Conservation (phyloP, 306 rosid species). For the Quercus bicolor region DNA sequence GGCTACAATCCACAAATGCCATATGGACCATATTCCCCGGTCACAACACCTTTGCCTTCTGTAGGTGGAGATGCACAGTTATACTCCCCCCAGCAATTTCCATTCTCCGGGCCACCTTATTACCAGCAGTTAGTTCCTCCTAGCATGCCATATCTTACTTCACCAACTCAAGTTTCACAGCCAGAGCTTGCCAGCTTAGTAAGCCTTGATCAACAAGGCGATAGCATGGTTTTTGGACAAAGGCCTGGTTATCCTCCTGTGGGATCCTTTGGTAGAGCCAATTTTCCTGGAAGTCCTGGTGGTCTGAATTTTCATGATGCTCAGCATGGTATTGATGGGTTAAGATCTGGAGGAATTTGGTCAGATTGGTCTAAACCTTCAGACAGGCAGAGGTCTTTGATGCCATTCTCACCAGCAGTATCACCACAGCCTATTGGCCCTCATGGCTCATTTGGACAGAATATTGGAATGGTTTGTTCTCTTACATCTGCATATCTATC, state of each 20-base stretch:
- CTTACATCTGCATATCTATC: constrained; percentile 26
- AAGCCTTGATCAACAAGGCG: constrained; percentile 70
- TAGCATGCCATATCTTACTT: constrained; percentile 59
- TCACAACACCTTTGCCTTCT: constrained; percentile 79
- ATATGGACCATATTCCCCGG: constrained; percentile 82
- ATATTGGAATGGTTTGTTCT: constrained; percentile 74
- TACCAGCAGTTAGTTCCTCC: constrained; percentile 70
- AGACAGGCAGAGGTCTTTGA: constrained; percentile 64
- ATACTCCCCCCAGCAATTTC: constrained; percentile 75
- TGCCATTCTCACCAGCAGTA: constrained; percentile 64
- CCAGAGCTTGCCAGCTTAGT: constrained; percentile 69
- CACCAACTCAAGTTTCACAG: constrained; percentile 66
- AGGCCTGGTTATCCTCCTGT: constrained; percentile 66
- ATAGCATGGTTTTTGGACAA: constrained; percentile 70
- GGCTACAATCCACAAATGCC: constrained; percentile 86
- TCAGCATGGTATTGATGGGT: constrained; percentile 72
- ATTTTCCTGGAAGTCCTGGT: constrained; percentile 57
- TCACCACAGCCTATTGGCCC: constrained; percentile 77
- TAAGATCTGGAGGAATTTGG: constrained; percentile 72
- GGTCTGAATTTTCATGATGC: constrained; percentile 65
- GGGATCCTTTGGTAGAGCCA: constrained; percentile 75
- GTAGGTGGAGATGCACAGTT: constrained; percentile 72
- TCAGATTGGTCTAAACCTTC: constrained; percentile 70
- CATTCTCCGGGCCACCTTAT: constrained; percentile 70
- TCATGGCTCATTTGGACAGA: constrained; percentile 62